These are phyloP conservation scores for Spathaspora hagerdaliae DNA, from an alignment of 805 yeast species.

Conservation along the genomic window DNA sequence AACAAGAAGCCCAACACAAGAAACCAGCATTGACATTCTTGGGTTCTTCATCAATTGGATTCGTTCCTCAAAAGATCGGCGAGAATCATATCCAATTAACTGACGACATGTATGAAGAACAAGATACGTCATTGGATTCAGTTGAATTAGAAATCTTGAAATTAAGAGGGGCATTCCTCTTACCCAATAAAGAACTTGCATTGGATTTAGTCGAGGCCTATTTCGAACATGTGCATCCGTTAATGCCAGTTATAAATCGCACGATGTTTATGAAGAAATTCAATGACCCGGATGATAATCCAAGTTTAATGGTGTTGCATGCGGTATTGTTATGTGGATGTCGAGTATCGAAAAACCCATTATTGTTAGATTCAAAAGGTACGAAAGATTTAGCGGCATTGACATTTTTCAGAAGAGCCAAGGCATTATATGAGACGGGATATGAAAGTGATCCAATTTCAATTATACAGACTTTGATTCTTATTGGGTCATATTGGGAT, in stretches of 20 bases:
- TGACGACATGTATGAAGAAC: conserved; percentile 34
- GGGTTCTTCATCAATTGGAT: conserved; percentile 50
- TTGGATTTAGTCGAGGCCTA: conserved; percentile 58
- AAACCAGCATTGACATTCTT: conserved; percentile 42
- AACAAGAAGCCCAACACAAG: background rate
- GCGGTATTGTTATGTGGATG: conserved; percentile 68
- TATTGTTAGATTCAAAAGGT: conserved; percentile 46
- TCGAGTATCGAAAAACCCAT: conserved; percentile 53
- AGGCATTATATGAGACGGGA: conserved; percentile 67
- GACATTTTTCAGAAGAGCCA: conserved; percentile 64
- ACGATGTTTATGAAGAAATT: conserved; percentile 55
- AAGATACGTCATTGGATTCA: conserved; percentile 40
- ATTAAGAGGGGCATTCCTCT: conserved; percentile 63
- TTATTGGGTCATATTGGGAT: conserved; percentile 70
- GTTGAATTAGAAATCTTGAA: conserved; percentile 64
- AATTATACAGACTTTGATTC: conserved; percentile 55
- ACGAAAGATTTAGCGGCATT: conserved; percentile 48
- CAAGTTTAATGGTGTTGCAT: conserved; percentile 63
- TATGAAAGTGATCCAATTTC: conserved; percentile 63
- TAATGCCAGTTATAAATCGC: conserved; percentile 64
- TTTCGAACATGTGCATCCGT: conserved; percentile 63
- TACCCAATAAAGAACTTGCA: conserved; percentile 59
- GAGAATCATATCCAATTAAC: conserved; percentile 46
- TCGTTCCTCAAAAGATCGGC: conserved; percentile 43
- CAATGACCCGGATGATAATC: conserved; percentile 53